A percentile compares a stretch with the other conserved stretches of the same genome.
Conservation (phyloP, 306 rosid species). For the Comarum palustre region DNA sequence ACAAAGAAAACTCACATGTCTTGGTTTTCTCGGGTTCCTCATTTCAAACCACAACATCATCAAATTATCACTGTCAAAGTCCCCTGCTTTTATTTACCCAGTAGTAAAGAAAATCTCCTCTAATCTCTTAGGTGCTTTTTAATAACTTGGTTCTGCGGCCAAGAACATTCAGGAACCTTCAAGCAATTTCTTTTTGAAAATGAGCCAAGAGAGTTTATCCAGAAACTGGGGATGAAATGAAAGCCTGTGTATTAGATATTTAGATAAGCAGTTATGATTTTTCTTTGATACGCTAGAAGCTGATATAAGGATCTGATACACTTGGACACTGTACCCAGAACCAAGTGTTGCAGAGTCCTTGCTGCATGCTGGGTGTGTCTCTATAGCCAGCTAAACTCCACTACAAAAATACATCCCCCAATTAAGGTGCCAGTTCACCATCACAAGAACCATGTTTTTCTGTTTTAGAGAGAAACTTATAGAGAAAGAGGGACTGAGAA, state of each 20-base stretch:
- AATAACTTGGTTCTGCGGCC: background rate
- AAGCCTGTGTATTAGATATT: constrained; percentile 18
- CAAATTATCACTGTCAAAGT: background rate
- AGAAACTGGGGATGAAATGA: background rate
- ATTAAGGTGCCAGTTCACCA: background rate
- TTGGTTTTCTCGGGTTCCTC: background rate
- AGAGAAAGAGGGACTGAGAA: constrained; percentile 4
- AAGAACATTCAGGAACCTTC: background rate
- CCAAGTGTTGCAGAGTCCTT: constrained; percentile 23
- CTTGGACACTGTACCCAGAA: constrained; percentile 26
- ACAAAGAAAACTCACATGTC: background rate
- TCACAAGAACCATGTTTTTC: background rate
- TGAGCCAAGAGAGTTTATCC: background rate
- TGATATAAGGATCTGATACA: constrained; percentile 23
- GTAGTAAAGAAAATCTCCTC: background rate
- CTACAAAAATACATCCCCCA: background rate
- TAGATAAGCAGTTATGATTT: constrained; percentile 28
- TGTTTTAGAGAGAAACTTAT: too few relatives aligned
- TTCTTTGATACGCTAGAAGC: constrained; percentile 15
- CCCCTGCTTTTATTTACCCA: background rate
- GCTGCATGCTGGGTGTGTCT: background rate
- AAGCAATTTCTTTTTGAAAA: background rate
- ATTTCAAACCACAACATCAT: background rate
- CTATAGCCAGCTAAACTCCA: constrained; percentile 7
- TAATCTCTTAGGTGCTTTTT: too few relatives aligned